Percentiles rank a stretch among this genome's conserved stretches.
Conservation (phyloP, 768 basidiomycete species). For the Collybia sp. region DNA sequence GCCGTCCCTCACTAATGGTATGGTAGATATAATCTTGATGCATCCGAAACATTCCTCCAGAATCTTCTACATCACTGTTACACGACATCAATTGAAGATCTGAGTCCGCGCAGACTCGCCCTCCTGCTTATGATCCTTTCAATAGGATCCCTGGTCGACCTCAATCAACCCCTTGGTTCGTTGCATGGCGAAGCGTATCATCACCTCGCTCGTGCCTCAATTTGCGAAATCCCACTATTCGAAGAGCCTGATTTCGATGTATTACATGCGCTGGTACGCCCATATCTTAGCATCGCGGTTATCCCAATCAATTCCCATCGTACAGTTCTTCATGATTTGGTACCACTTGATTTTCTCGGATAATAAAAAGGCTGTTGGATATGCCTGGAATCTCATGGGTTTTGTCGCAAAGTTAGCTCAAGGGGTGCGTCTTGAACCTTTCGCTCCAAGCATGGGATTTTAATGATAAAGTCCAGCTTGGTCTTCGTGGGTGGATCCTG, state of each 20-base stretch:
- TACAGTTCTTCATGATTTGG: slow-evolving; percentile 65
- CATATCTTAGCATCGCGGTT: background rate
- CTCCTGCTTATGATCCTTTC: slow-evolving; percentile 70
- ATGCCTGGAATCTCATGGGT: slow-evolving; percentile 76
- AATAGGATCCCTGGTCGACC: slow-evolving; percentile 66
- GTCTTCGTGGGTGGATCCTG: slow-evolving; percentile 48
- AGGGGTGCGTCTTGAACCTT: slow-evolving; percentile 34
- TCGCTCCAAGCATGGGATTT: slow-evolving; percentile 8
- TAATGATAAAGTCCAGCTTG: slow-evolving; percentile 40
- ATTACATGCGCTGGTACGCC: slow-evolving; percentile 57
- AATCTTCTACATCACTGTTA: slow-evolving; percentile 69
- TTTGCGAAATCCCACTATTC: slow-evolving; percentile 72
- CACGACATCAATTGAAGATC: slow-evolving; percentile 49
- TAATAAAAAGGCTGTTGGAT: slow-evolving; percentile 66
- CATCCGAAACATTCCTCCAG: slow-evolving; percentile 65
- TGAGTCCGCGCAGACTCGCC: slow-evolving; percentile 63
- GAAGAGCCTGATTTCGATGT: slow-evolving; percentile 73
- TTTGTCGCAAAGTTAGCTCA: slow-evolving; percentile 71
- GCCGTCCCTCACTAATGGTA: slow-evolving; percentile 5
- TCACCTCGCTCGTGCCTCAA: slow-evolving; percentile 59
- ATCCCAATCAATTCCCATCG: slow-evolving; percentile 1
- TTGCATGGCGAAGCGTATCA: slow-evolving; percentile 61
- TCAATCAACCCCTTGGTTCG: slow-evolving; percentile 50
- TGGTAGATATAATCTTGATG: slow-evolving; percentile 60
- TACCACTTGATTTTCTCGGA: slow-evolving; percentile 72